These are phyloP conservation scores for Mycena pura DNA, from an alignment of 768 basidiomycete genomes.

Conservation along the genomic window DNA sequence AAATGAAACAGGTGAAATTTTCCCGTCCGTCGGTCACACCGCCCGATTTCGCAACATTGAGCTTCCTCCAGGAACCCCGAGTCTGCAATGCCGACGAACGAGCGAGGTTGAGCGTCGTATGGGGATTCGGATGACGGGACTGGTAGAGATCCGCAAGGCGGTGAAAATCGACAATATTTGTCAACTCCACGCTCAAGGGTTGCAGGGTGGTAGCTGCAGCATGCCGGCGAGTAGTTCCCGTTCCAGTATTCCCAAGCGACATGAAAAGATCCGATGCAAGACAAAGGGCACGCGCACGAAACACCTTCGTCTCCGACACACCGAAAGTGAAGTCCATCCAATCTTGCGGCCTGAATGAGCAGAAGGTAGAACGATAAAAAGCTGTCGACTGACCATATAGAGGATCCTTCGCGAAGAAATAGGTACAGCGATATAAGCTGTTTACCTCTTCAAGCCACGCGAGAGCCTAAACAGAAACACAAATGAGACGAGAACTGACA, in stretches of 20 bases:
- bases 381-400: background rate
- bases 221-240: too few species aligned
- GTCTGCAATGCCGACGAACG: slow-evolving; percentile 36
- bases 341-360: slow-evolving; percentile 7
- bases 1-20: slow-evolving; percentile 35
- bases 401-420: background rate
- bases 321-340: background rate
- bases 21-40: slow-evolving; percentile 25
- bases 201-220: slow-evolving; percentile 13
- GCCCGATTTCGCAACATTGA: slow-evolving; percentile 25
- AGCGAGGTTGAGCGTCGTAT: slow-evolving; percentile 19
- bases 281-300: background rate
- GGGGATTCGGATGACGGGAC: slow-evolving; percentile 39
- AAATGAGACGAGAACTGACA: too few species aligned
- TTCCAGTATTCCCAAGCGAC: too few species aligned
- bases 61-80: slow-evolving; percentile 44
- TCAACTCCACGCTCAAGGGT: background rate
- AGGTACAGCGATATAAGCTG: background rate
- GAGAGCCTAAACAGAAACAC: background rate
- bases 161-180: too few species aligned
- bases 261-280: background rate
- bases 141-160: slow-evolving; percentile 16
- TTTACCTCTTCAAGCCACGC: slow-evolving; percentile 15
- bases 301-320: background rate
- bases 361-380: background rate